Base-by-base conservation (phyloP, 2,329 filamentous ascomycete genomes). In the Gyromitra esculenta region DNA sequence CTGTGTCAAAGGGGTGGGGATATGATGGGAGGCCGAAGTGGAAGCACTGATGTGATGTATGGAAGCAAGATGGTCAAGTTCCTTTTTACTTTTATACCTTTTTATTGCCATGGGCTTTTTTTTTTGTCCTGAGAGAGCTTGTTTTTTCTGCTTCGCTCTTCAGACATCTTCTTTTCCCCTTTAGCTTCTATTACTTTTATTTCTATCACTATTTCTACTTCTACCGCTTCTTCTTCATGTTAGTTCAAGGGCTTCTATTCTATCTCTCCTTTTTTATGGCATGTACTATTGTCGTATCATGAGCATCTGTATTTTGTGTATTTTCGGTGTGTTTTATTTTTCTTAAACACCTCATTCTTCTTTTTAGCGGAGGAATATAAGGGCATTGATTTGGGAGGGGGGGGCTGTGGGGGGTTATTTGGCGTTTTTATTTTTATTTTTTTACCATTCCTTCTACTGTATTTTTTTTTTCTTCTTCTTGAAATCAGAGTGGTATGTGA, bases 21-120 rank as follows among this genome's bases (percentile, higher is more conserved):
- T 72, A 60, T 37, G 70, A 72, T 60, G 60, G 59, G 15, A 75
- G 69, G 41, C 77, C 75, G 15, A 77, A 76, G 43, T 79, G 78
- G 77, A 77, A 76, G 54, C 71, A 73, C 70, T 78, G 62, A 73
- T 57, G n/a, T 3, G 45, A 52, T 35, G 59, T 39, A 41, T 48
- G n/a, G 7, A 18, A 5, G 25, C 21, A 60, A 13, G 39, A 9
- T 45, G 62, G 35, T 52, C 43, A 13, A 9, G 15, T 50, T 60
- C 41, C 41, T 68, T 50, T 74, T 67, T 66, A 65, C 50, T 60
- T 71, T 72, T 60, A 75, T 73, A 57, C 9, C 62, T 54, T 73
- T 63, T 67, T 73, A 52, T 75, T 60, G 41, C 59, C 54, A n/a
- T 41, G 8, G 37, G 8, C 31, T 9, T 59, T 57, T 41, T 21